Evolutionary conservation across 164 flowering plant genomes (phyloP).

Genomic region (Santalum album): DNA sequence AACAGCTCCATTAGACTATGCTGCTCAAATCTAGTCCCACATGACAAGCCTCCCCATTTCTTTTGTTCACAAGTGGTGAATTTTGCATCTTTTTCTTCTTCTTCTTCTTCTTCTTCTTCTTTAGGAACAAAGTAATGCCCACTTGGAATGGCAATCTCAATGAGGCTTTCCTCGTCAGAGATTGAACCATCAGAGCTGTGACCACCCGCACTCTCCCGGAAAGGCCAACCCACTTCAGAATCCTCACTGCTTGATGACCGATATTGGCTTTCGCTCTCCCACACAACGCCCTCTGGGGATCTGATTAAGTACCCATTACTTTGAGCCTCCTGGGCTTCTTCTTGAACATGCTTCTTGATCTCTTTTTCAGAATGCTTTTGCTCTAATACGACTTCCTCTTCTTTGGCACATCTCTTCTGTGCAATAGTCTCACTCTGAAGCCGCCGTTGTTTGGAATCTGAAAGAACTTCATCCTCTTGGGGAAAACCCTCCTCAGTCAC

Average conservation of each 20-base stretch:
- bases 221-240: constrained; percentile 39
- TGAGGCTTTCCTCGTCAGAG: constrained; percentile 81
- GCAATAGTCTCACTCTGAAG: constrained; percentile 9
- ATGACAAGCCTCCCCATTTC: constrained; percentile 19
- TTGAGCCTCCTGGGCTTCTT: constrained; percentile 8
- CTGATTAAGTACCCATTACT: constrained; percentile 11
- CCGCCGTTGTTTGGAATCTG: constrained; percentile 1
- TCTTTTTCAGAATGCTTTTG: too few species aligned
- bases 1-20: constrained; percentile 41
- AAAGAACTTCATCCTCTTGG: constrained; percentile 7
- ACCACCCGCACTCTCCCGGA: constrained; percentile 17
- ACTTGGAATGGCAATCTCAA: constrained; percentile 75
- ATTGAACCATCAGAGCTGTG: constrained; percentile 54
- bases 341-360: too few species aligned
- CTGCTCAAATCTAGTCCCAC: constrained; percentile 26
- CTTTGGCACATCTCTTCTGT: too few species aligned
- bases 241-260: constrained; percentile 39
- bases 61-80: constrained; percentile 6
- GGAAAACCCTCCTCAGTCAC: constrained; percentile 4
- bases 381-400: too few species aligned
- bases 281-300: constrained; percentile 20
- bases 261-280: constrained; percentile 36
- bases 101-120: not conserved
- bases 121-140: constrained; percentile 35
- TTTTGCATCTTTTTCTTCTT: constrained; percentile 18